phyloP scores from a whole-genome alignment of 2,329 filamentous ascomycete genomes.

The Endoconidiophora laricicola region DNA sequence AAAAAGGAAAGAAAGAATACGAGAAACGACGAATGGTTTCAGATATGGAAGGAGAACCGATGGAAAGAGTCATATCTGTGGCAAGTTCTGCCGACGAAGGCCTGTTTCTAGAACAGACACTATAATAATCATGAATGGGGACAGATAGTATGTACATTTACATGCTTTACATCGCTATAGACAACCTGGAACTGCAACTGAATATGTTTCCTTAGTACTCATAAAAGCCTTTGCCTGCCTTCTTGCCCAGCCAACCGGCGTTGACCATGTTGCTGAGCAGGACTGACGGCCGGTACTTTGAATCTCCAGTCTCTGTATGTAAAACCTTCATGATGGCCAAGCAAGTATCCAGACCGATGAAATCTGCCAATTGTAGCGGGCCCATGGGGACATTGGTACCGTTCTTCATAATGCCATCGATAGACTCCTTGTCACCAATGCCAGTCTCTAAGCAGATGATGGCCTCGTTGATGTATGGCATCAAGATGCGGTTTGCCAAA shows the following conservation, averaged over 20 bases:
- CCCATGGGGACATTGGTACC: conserved; percentile 98
- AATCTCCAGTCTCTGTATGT: conserved; percentile 80
- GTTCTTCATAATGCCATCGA: conserved; percentile 98
- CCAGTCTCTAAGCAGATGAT: conserved; percentile 91
- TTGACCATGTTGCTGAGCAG: conserved; percentile 90
- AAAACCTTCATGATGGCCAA: conserved; percentile 94
- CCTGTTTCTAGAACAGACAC: no score
- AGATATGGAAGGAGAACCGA: no score
- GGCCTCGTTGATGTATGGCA: conserved; percentile 99
- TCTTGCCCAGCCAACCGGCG: conserved; percentile 95
- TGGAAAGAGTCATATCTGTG: no score
- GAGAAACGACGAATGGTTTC: no score
- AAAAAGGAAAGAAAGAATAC: no score
- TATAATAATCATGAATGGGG: no score
- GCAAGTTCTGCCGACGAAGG: no score
- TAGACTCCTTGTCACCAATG: conserved; percentile 75
- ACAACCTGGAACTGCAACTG: not conserved
- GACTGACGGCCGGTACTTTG: conserved; percentile 84
- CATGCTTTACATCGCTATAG: not conserved
- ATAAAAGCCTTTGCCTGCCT: conserved; percentile 91
- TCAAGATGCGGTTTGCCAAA: conserved; percentile 87
- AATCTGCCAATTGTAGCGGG: conserved; percentile 81
- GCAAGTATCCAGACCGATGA: conserved; percentile 93
- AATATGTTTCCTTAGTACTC: conserved; percentile 43
- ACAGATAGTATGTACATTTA: not conserved